These are phyloP conservation scores for Claviceps sp. DNA, from an alignment of 2,329 filamentous ascomycete species.

Conservation along the genomic window DNA sequence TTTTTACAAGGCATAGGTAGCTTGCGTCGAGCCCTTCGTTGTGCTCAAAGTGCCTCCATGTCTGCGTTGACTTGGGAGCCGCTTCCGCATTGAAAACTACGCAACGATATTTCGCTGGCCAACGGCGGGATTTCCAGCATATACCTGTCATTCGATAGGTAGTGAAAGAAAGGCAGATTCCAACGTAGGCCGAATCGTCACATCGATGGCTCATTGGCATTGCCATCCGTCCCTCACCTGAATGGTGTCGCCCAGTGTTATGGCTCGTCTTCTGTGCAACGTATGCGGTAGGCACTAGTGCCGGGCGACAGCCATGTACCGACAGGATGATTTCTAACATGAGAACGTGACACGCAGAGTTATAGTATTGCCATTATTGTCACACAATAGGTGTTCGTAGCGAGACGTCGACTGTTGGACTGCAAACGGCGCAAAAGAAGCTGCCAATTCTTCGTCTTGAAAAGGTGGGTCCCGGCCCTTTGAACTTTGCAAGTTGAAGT, in stretches of 20 bases:
- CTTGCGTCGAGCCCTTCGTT: neutral
- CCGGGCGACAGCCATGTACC: too few species aligned
- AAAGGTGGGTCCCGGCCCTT: conserved; percentile 2
- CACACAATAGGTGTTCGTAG: neutral
- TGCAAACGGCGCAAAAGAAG: neutral
- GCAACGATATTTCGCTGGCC: too few species aligned
- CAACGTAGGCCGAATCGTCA: neutral
- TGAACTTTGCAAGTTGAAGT: neutral
- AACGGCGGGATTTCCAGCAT: too few species aligned
- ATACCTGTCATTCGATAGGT: neutral
- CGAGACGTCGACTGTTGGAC: neutral
- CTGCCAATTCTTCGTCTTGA: neutral
- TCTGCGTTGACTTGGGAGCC: neutral
- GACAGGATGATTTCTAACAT: neutral
- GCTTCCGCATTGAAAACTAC: too few species aligned
- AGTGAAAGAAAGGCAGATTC: neutral
- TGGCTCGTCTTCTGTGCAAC: too few species aligned
- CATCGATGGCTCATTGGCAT: neutral
- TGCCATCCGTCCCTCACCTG: too few species aligned
- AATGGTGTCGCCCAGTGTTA: too few species aligned
- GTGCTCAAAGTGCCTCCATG: neutral
- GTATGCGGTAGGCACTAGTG: too few species aligned
- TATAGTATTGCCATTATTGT: neutral
- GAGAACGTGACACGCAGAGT: conserved; percentile 1
- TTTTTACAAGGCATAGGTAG: neutral